Evolutionary conservation across 345 rosid genomes (phyloP), one percentile per base, ranked within the genome.

Genomic region (Luvunga scandens): DNA sequence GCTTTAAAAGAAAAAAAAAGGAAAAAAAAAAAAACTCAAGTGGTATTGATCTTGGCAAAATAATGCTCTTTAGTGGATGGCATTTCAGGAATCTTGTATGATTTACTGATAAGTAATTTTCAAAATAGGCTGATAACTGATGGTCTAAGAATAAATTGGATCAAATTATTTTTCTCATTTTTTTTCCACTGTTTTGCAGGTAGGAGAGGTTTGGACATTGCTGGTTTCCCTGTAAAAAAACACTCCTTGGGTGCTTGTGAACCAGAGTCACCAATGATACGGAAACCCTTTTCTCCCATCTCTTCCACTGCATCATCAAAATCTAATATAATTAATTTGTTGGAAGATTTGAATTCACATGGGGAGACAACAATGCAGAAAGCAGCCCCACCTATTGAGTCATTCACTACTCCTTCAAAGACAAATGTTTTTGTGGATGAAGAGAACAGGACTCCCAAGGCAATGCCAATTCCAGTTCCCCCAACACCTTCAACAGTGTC

Each of bases 261-360:
- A 81, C 86, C 87, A 22, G 93, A 90, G 80, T 84, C 99, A 45
- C 92, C 94, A 50, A 77, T 87, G 85, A 80, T 89, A 72, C 90
- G 98, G 79, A 90, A 91, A 81, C 99, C 99, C 2, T 97, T 97
- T 92, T 90, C 94, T 0, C 97, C 98, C 6, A 85, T 97, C 76
- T 81, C 94, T 31, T 82, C 90, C 19, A 81, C 83, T 12, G 81
- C 84, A 45, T 81, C 93, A 77, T 86, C 88, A 57, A 91, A 89
- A 81, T 75, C 88, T 78, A 87, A 86, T 80, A 80, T 72, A 59
- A 22, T 81, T 64, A 87, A 79, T 73, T 57, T 68, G 66, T 10
- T 81, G 63, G 85, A 85, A 67, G 89, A 82, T 60, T 27, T 39
- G 10, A 59, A 62, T 22, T 45, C 27, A 18, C 71, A 75, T 10